These are phyloP conservation scores for Dentipellis sp. DNA, from an alignment of 768 basidiomycete species.

Conservation along the genomic window DNA sequence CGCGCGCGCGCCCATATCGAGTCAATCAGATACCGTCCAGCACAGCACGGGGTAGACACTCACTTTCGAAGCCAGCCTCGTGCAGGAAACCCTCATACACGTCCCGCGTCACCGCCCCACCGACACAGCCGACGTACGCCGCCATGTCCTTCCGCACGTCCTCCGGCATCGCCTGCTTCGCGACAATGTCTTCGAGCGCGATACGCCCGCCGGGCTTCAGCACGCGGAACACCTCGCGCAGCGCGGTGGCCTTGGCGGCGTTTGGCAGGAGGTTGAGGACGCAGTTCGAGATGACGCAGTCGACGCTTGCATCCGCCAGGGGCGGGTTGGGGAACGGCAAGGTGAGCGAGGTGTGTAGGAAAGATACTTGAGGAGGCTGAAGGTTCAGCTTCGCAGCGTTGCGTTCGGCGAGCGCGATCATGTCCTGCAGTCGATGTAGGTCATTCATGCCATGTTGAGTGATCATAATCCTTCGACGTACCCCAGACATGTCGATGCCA, in stretches of 20 bases:
- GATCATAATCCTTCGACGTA: slow-evolving; percentile 16
- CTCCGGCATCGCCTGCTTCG: slow-evolving; percentile 34
- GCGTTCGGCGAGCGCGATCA: neutral
- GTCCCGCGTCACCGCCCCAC: slow-evolving; percentile 32
- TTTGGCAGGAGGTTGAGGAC: slow-evolving; percentile 41
- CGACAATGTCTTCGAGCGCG: slow-evolving; percentile 40
- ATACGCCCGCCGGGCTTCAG: slow-evolving; percentile 51
- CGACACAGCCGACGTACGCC: slow-evolving; percentile 36
- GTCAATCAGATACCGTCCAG: neutral
- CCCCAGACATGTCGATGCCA: slow-evolving; percentile 45
- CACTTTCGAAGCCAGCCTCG: neutral
- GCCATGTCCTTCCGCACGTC: slow-evolving; percentile 31
- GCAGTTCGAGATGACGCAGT: slow-evolving; percentile 51
- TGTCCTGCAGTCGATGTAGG: neutral
- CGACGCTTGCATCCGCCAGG: slow-evolving; percentile 34
- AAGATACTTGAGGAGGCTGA: neutral
- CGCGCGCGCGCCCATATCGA: neutral
- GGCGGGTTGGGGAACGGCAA: slow-evolving; percentile 31
- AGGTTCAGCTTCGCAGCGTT: neutral
- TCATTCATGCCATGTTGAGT: neutral
- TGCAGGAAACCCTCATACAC: slow-evolving; percentile 23
- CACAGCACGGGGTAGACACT: neutral
- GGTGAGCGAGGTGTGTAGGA: slow-evolving; percentile 28
- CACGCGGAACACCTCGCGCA: slow-evolving; percentile 39
- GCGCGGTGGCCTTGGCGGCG: slow-evolving; percentile 29